phyloP scores from a whole-genome alignment of 371 early-diverging fungal species.

The Entomophthora muscae region DNA sequence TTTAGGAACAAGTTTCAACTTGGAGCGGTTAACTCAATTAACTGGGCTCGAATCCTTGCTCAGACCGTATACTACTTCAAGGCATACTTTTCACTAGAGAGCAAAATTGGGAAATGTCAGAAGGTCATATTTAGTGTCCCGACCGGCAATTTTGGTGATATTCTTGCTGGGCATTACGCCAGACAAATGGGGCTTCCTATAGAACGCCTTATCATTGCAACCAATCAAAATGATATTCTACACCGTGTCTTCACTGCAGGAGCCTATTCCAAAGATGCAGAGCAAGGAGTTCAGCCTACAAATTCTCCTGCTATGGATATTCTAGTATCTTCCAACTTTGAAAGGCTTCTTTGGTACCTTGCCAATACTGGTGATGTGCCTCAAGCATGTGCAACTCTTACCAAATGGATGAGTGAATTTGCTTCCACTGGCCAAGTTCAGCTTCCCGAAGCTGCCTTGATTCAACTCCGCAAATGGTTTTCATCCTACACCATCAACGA shows the following conservation, averaged over 20 bases:
- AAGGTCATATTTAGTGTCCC: conserved; percentile 65
- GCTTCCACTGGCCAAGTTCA: conserved; percentile 49
- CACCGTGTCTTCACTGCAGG: conserved; percentile 80
- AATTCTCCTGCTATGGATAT: conserved; percentile 97
- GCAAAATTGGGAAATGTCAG: conserved; percentile 22
- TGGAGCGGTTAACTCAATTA: conserved; percentile 96
- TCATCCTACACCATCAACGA: conserved; percentile 60
- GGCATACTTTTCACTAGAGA: conserved; percentile 58
- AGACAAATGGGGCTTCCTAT: conserved; percentile 82
- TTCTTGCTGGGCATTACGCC: conserved; percentile 89
- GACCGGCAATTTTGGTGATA: conserved; percentile 98
- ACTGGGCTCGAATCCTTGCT: conserved; percentile 93
- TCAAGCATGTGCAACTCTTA: conserved; percentile 36
- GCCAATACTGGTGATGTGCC: conserved; percentile 23
- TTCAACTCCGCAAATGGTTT: conserved; percentile 51
- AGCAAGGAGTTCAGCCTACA: conserved; percentile 50
- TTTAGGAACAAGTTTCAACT: conserved; percentile 62
- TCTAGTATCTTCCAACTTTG: conserved; percentile 87
- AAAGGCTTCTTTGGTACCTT: conserved; percentile 83
- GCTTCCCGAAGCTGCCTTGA: conserved; percentile 37
- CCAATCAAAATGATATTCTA: conserved; percentile 93
- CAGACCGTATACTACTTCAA: conserved; percentile 92
- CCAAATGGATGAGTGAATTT: conserved; percentile 65
- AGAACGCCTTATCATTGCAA: conserved; percentile 63
- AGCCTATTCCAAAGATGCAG: conserved; percentile 45